These are phyloP conservation scores for Cryptococcus sp. DNA, from an alignment of 1,284 basidiomycete genomes.

Conservation along the genomic window DNA sequence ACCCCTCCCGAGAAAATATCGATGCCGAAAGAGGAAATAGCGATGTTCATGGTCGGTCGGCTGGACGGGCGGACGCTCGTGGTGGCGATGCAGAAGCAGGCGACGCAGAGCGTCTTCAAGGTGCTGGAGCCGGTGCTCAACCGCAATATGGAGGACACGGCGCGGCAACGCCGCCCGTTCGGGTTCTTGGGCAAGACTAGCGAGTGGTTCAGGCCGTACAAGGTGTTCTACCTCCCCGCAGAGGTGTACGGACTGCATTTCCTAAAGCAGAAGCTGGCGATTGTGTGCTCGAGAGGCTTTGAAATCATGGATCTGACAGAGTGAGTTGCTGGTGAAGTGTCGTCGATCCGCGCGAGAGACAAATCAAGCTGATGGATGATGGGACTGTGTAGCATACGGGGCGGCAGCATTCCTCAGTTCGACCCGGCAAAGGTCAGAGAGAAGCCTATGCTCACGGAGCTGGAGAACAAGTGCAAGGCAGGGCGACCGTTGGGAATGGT, in stretches of 20 bases:
- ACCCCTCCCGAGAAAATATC: conserved; percentile 75
- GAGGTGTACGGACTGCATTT: conserved; percentile 87
- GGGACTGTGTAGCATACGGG: conserved; percentile 63
- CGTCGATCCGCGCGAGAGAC: neutral
- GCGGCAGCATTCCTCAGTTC: conserved; percentile 69
- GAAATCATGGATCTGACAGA: conserved; percentile 93
- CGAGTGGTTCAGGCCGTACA: conserved; percentile 89
- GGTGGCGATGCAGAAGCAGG: conserved; percentile 93
- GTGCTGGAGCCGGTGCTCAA: conserved; percentile 87
- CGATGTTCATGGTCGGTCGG: conserved; percentile 89
- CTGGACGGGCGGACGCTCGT: conserved; percentile 80
- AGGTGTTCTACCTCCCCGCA: conserved; percentile 88
- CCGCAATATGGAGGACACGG: conserved; percentile 71
- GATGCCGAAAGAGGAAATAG: conserved; percentile 76
- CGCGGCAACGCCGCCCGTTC: conserved; percentile 57
- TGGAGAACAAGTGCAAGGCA: conserved; percentile 77
- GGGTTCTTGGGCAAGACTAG: conserved; percentile 71
- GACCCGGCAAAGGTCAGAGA: conserved; percentile 62
- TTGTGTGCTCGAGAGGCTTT: conserved; percentile 89
- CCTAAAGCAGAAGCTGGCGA: conserved; percentile 83
- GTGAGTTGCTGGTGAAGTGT: conserved; percentile 54
- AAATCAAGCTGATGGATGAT: neutral
- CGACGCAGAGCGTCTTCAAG: conserved; percentile 87
- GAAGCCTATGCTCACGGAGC: conserved; percentile 65
- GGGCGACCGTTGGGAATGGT: conserved; percentile 85